A percentile compares a stretch with the other conserved stretches of the same genome.
Evolutionary conservation across 2,329 filamentous ascomycete species (phyloP).

Genomic region (Ilyonectria sp.): DNA sequence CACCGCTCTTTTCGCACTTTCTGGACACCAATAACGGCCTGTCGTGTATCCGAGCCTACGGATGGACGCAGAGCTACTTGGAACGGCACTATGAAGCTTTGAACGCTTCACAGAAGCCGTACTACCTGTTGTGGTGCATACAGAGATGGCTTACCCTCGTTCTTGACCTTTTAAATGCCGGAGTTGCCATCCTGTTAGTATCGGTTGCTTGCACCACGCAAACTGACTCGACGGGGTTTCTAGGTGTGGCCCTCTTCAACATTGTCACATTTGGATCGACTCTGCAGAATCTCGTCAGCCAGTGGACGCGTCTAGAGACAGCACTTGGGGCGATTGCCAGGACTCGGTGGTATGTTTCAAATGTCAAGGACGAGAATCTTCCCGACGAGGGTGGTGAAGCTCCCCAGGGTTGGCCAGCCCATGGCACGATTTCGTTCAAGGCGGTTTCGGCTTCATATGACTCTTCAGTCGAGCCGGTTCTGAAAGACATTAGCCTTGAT

Average conservation of each 20-base stretch:
- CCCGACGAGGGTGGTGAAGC: too few relatives aligned
- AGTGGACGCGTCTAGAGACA: background rate
- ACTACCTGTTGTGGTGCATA: background rate
- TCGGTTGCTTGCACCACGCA: background rate
- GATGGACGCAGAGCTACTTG: background rate
- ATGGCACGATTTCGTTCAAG: background rate
- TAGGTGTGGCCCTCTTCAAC: background rate
- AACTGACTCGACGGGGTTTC: background rate
- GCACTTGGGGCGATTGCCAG: background rate
- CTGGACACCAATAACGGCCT: background rate
- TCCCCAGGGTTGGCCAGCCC: background rate
- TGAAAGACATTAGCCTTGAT: background rate
- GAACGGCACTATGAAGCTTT: background rate
- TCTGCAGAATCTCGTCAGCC: background rate
- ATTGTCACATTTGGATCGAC: background rate
- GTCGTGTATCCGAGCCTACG: background rate
- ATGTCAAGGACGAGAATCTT: background rate
- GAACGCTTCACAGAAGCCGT: background rate
- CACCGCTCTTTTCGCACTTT: background rate
- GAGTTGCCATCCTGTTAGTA: background rate
- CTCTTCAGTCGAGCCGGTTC: too few relatives aligned
- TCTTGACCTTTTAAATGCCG: slow-evolving; percentile 42
- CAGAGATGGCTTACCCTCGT: background rate
- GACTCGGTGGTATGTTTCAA: too few relatives aligned
- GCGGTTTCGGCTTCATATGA: background rate